Percentiles rank a stretch among this genome's conserved stretches.
phyloP scores from a whole-genome alignment of 176 grass and related monocot species.

The Cocos nucifera region DNA sequence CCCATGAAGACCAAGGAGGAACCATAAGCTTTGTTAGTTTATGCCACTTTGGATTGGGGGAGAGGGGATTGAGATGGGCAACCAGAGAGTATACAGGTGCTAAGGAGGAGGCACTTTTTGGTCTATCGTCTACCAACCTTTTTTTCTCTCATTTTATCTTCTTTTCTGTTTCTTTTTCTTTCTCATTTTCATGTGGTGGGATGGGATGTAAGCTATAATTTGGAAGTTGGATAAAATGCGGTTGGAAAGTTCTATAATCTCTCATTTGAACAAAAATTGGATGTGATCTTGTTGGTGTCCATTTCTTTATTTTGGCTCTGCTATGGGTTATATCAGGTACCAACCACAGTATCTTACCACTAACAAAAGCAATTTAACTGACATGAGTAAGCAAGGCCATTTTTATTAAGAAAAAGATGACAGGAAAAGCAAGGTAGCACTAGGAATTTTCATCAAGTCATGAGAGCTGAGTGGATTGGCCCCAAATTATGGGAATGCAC shows the following conservation, averaged over 20 bases:
- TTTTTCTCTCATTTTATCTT: slow-evolving; percentile 1
- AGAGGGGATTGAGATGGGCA: slow-evolving; percentile 16
- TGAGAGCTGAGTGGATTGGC: too few relatives aligned
- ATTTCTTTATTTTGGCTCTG: too few relatives aligned
- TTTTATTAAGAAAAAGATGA: too few relatives aligned
- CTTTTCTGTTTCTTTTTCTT: not conserved
- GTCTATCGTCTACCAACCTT: slow-evolving; percentile 2
- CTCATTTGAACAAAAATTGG: too few relatives aligned
- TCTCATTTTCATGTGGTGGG: slow-evolving; percentile 9
- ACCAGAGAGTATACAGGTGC: slow-evolving; percentile 16
- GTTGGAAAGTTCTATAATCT: slow-evolving; percentile 1
- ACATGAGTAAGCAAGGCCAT: too few relatives aligned
- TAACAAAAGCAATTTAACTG: too few relatives aligned
- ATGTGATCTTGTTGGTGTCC: too few relatives aligned
- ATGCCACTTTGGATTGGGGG: slow-evolving; percentile 1
- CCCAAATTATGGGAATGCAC: too few relatives aligned
- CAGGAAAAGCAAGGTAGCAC: too few relatives aligned
- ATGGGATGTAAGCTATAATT: not conserved
- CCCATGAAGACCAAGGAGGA: slow-evolving; percentile 48
- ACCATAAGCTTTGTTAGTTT: not conserved
- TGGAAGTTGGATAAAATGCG: slow-evolving; percentile 1
- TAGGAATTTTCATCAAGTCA: too few relatives aligned
- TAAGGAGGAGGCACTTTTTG: slow-evolving; percentile 21
- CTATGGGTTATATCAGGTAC: too few relatives aligned
- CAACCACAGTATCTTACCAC: too few relatives aligned